These are phyloP conservation scores for Candida coleopterorum DNA, from an alignment of 805 yeast species.

Conservation along the genomic window DNA sequence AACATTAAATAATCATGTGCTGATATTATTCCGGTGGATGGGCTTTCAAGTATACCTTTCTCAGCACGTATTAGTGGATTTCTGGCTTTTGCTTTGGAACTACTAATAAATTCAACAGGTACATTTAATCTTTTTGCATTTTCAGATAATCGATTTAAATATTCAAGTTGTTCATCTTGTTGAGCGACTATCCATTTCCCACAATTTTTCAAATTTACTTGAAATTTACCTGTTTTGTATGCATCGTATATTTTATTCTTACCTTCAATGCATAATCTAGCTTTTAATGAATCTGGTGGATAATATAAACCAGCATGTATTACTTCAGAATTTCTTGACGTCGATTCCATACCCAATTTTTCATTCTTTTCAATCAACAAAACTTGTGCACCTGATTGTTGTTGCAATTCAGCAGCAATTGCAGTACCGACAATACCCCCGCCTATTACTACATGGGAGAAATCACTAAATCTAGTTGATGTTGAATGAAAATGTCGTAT, in stretches of 20 bases:
- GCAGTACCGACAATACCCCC: constrained; percentile 86
- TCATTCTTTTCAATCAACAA: constrained; percentile 66
- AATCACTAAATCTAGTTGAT: constrained; percentile 32
- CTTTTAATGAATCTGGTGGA: constrained; percentile 63
- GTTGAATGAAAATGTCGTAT: constrained; percentile 4
- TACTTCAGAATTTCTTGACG: constrained; percentile 89
- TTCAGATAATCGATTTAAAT: constrained; percentile 48
- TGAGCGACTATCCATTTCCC: constrained; percentile 92
- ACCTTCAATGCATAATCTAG: constrained; percentile 70
- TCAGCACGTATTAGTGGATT: constrained; percentile 70
- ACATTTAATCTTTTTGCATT: constrained; percentile 48
- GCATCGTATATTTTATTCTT: constrained; percentile 62
- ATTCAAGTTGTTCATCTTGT: constrained; percentile 54
- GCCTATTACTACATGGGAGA: constrained; percentile 71
- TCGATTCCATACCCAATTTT: constrained; percentile 71
- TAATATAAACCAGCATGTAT: constrained; percentile 89
- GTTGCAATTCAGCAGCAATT: constrained; percentile 62
- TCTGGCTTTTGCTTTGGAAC: constrained; percentile 36
- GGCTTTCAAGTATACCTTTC: constrained; percentile 62
- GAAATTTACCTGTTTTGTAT: constrained; percentile 24
- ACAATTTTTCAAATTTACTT: constrained; percentile 55
- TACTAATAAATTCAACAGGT: constrained; percentile 53
- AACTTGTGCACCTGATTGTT: constrained; percentile 44
- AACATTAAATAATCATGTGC: constrained; percentile 73
- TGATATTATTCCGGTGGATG: constrained; percentile 79